Conservation (phyloP, 73 alveolate species). For the Paramecium primaurelia region DNA sequence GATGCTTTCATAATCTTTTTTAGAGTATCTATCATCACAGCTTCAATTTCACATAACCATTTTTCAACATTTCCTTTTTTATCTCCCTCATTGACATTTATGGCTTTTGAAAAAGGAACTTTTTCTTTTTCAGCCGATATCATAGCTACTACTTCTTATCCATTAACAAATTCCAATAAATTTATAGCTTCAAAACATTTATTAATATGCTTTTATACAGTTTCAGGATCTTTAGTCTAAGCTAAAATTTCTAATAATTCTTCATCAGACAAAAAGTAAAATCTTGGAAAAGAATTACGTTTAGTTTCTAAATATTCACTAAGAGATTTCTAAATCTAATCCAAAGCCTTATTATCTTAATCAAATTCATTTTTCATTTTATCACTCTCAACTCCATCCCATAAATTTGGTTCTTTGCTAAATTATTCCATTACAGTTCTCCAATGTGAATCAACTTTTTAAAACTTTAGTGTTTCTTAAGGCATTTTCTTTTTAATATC, state of each 20-base stretch:
- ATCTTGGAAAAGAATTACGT: constrained; percentile 92
- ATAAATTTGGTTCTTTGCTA: constrained; percentile 58
- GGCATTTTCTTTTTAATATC: constrained; percentile 96
- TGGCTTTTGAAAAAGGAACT: constrained; percentile 78
- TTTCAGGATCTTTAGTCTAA: constrained; percentile 96
- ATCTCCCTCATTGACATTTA: constrained; percentile 94
- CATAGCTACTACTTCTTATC: constrained; percentile 67
- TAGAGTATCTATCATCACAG: constrained; percentile 86
- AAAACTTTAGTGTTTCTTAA: constrained; percentile 83
- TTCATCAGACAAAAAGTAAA: constrained; percentile 97
- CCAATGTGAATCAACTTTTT: constrained; percentile 94
- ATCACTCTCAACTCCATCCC: constrained; percentile 68
- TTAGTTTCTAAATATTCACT: constrained; percentile 98
- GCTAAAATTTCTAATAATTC: constrained; percentile 96
- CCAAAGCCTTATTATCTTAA: constrained; percentile 93
- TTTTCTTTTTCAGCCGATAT: constrained; percentile 95
- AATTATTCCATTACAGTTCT: constrained; percentile 88
- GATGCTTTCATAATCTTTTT: constrained; percentile 77
- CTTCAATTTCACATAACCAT: constrained; percentile 93
- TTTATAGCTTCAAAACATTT: constrained; percentile 98
- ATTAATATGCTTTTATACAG: constrained; percentile 94
- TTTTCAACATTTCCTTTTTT: constrained; percentile 96
- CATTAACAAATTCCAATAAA: constrained; percentile 72
- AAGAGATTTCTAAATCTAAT: constrained; percentile 93
- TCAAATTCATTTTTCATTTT: constrained; percentile 78